Base-by-base conservation (phyloP, 1,139 yeast species). In the Insectozyma bohioensis region DNA sequence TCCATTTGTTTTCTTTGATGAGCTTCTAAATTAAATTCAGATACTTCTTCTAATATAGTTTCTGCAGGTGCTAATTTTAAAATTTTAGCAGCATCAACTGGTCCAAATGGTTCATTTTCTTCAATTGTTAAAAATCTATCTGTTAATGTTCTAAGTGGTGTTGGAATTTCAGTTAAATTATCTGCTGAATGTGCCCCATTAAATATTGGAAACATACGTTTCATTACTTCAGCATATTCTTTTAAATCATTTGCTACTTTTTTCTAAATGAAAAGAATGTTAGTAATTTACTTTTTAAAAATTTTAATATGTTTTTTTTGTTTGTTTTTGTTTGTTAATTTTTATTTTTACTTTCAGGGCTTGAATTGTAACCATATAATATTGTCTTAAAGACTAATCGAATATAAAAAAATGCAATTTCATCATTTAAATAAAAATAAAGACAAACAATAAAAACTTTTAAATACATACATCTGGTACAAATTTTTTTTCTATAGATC, bases 51-150 rank as follows among this genome's bases (percentile, higher is more conserved):
- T 48, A 87, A 70, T 4, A 94, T 84, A 28, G 73, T 79, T 33
- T 78, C 75, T 25, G 97, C 97, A 13, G 95, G 95, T 54, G 86
- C 92, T 45, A 90, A 71, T 28, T 75, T 88, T 47, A 86, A 77
- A 27, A 85, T 75, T 40, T 78, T 67, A 32, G 98, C 96, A n/a
- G 98, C 97, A 54, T 92, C 97, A 6, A 88, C 75, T 6, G 97
- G 95, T 4, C 97, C 97, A 58, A 90, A 90, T n/a, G 96, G 95
- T 61, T 88, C 95, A 13, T 90, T 80, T 63, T 92, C 97, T 10
- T 96, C 92, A 55, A 92, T 82, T 14, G 95, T 84, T 55, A 87
- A 63, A 66, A 88, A 90, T 45, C 95, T 73, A 47, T 94, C 90
- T 43, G 80, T 80, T 44, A 83, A 70, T 3, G 96, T 85, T 60